These are phyloP conservation scores for Thymus mandschuricus DNA, from an alignment of 257 asterid genomes.

Conservation along the genomic window DNA sequence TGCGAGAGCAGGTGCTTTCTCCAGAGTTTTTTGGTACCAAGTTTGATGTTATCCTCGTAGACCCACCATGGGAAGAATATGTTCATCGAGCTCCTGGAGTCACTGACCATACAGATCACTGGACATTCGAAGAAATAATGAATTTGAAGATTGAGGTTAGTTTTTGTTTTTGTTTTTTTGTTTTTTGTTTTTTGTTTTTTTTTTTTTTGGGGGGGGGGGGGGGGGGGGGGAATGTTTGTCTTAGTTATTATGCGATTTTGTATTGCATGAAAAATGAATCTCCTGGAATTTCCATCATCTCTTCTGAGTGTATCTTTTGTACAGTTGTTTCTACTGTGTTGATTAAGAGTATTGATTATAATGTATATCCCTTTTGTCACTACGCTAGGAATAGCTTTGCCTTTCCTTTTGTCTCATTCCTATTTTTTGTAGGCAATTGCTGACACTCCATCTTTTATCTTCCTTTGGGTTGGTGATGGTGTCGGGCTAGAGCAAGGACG, in stretches of 20 bases:
- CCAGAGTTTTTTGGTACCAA: slow-evolving; percentile 91
- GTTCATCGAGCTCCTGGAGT: slow-evolving; percentile 99
- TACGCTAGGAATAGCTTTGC: slow-evolving; percentile 27
- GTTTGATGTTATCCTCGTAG: slow-evolving; percentile 96
- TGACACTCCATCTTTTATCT: slow-evolving; percentile 97
- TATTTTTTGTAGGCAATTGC: slow-evolving; percentile 75
- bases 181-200: too few species aligned
- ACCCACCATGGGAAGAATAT: slow-evolving; percentile 99
- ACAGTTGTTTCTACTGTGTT: background rate
- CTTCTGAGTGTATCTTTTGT: too few species aligned
- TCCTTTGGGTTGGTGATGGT: slow-evolving; percentile 99
- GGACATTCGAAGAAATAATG: slow-evolving; percentile 97
- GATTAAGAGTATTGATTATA: background rate
- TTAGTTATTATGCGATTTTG: slow-evolving; percentile 21
- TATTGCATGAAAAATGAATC: slow-evolving; percentile 17
- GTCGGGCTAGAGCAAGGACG: slow-evolving; percentile 99
- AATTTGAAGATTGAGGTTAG: slow-evolving; percentile 96
- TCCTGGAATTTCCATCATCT: slow-evolving; percentile 15
- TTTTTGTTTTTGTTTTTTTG: slow-evolving; percentile 23
- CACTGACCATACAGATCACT: slow-evolving; percentile 88
- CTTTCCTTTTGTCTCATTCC: slow-evolving; percentile 9
- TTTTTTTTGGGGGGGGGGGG: too few species aligned
- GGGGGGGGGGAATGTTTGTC: background rate
- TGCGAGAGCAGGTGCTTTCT: slow-evolving; percentile 81
- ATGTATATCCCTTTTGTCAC: background rate